Evolutionary conservation across 106 monocot genomes (phyloP).

Genomic region (Amphibolis antarctica): DNA sequence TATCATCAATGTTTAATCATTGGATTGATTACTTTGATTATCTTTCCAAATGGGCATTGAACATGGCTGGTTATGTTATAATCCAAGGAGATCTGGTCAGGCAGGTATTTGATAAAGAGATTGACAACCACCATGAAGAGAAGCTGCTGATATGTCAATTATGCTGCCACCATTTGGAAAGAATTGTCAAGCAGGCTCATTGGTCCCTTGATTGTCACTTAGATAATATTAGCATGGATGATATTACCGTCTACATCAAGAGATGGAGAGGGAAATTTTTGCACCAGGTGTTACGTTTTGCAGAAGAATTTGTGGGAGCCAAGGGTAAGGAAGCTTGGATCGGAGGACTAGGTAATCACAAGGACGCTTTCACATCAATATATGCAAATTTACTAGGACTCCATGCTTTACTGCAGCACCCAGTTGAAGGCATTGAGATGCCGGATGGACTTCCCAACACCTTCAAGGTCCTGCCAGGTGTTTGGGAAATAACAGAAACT

Average conservation of each 20-base stretch:
- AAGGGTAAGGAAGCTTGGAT: constrained; percentile 57
- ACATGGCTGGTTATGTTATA: constrained; percentile 22
- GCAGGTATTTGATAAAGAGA: constrained; percentile 91
- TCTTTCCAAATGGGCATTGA: constrained; percentile 38
- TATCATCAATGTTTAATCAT: constrained; percentile 58
- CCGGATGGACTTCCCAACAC: constrained; percentile 1
- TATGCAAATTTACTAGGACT: constrained; percentile 73
- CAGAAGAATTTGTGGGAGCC: constrained; percentile 24
- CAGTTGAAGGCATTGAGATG: not conserved
- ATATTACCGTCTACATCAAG: constrained; percentile 20
- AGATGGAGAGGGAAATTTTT: constrained; percentile 48
- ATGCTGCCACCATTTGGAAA: constrained; percentile 73
- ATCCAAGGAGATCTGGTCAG: constrained; percentile 57
- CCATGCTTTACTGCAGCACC: constrained; percentile 38
- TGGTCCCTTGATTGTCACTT: constrained; percentile 1
- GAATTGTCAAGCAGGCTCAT: constrained; percentile 20
- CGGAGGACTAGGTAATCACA: constrained; percentile 94
- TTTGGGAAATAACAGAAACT: constrained; percentile 23
- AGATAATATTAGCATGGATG: not conserved
- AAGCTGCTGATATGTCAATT: constrained; percentile 89
- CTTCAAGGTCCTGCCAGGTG: constrained; percentile 13
- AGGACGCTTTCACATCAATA: constrained; percentile 61
- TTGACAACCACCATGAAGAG: constrained; percentile 98
- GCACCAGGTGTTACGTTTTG: constrained; percentile 36
- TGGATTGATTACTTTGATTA: constrained; percentile 54